Evolutionary conservation across 2,329 filamentous ascomycete genomes (phyloP).

Genomic region (Fusarium sp.): DNA sequence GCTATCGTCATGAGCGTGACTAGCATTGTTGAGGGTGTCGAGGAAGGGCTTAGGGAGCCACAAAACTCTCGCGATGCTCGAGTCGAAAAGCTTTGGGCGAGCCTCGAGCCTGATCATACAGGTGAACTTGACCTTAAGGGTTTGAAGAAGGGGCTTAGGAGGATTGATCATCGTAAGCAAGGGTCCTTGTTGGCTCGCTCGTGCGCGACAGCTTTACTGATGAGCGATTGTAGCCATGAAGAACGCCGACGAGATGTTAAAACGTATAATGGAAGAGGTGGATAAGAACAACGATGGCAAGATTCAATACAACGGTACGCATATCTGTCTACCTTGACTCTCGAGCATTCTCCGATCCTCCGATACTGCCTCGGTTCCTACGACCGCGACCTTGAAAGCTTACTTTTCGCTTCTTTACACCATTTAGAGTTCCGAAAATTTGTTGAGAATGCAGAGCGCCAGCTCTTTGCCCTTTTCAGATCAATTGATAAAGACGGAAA

Average conservation of each 20-base stretch:
- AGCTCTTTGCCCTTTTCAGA: slow-evolving; percentile 84
- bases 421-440: slow-evolving; percentile 85
- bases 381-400: slow-evolving; percentile 26
- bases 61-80: slow-evolving; percentile 83
- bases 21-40: slow-evolving; percentile 63
- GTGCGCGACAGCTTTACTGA: slow-evolving; percentile 39
- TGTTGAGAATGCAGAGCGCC: slow-evolving; percentile 85
- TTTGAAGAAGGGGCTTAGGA: slow-evolving; percentile 83
- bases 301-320: slow-evolving; percentile 88
- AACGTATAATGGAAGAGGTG: slow-evolving; percentile 81
- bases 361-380: slow-evolving; percentile 31
- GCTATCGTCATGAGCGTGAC: slow-evolving; percentile 52
- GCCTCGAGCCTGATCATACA: slow-evolving; percentile 79
- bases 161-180: slow-evolving; percentile 87
- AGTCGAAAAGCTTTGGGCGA: slow-evolving; percentile 85
- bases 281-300: slow-evolving; percentile 89
- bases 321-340: slow-evolving; percentile 24
- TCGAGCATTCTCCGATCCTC: slow-evolving; percentile 16
- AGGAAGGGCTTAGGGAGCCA: slow-evolving; percentile 78
- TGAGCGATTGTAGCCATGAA: slow-evolving; percentile 70
- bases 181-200: slow-evolving; percentile 14
- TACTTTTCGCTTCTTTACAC: slow-evolving; percentile 27
- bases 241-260: slow-evolving; percentile 88
- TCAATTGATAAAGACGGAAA: slow-evolving; percentile 88
- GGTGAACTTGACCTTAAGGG: slow-evolving; percentile 87